Percentiles rank a stretch among this genome's conserved stretches.
These are phyloP conservation scores for Globisporangium cederbergense DNA, from an alignment of 352 stramenopile genomes.

Conservation along the genomic window DNA sequence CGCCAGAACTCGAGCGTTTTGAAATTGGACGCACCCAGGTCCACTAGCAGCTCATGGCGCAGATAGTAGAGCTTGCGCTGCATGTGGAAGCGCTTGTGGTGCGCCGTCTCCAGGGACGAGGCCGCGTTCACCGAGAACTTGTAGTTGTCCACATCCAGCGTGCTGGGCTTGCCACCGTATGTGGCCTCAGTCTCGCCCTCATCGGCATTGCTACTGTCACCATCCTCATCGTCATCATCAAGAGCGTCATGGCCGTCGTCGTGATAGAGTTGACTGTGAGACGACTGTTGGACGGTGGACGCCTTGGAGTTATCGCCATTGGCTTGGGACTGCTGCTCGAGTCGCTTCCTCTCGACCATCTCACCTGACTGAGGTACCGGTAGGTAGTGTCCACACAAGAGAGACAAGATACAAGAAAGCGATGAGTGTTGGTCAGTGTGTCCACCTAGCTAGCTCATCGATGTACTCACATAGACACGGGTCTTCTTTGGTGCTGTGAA, in stretches of 20 bases:
- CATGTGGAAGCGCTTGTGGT: conserved; percentile 58
- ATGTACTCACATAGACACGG: conserved; percentile 33
- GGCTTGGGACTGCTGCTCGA: neutral
- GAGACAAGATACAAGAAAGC: neutral
- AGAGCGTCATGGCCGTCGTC: neutral
- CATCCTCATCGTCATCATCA: neutral
- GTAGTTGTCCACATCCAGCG: conserved; percentile 42
- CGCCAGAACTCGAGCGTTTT: conserved; percentile 82
- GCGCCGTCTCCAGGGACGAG: conserved; percentile 40
- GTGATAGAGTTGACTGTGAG: neutral
- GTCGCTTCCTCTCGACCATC: conserved; percentile 9
- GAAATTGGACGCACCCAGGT: conserved; percentile 51
- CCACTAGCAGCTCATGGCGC: conserved; percentile 72
- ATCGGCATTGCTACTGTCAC: neutral
- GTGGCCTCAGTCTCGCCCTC: neutral
- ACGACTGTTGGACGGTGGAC: neutral
- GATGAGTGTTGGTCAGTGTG: neutral
- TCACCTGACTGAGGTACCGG: conserved; percentile 8
- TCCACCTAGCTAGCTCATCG: neutral
- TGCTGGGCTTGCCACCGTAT: neutral
- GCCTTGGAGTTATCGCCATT: neutral
- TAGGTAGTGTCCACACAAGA: neutral
- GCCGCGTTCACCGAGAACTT: conserved; percentile 50
- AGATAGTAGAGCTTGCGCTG: conserved; percentile 78
- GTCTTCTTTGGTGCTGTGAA: conserved; percentile 29